A percentile compares a stretch with the other conserved stretches of the same genome.
phyloP scores from a whole-genome alignment of 352 stramenopile species.

The Pythium insidiosum region DNA sequence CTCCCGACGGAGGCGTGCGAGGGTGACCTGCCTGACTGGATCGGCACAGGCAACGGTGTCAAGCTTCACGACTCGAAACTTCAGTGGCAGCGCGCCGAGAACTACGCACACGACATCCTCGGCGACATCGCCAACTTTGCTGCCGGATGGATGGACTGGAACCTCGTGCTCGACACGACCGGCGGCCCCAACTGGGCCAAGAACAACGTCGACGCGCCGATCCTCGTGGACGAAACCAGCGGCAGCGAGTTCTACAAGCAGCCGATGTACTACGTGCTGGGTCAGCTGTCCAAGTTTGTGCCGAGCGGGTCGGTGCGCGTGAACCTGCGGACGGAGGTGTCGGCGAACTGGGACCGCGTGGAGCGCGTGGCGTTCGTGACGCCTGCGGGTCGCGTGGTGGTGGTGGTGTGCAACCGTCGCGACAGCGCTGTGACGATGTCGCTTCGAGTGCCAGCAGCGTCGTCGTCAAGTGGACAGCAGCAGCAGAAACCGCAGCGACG shows the following conservation, averaged over 20 bases:
- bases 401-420: slow-evolving; percentile 31
- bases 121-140: slow-evolving; percentile 75
- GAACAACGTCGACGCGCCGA: slow-evolving; percentile 64
- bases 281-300: slow-evolving; percentile 70
- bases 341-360: slow-evolving; percentile 19
- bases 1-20: slow-evolving; percentile 77
- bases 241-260: slow-evolving; percentile 74
- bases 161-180: slow-evolving; percentile 66
- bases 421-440: slow-evolving; percentile 2
- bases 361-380: slow-evolving; percentile 42
- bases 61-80: slow-evolving; percentile 31
- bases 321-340: slow-evolving; percentile 18
- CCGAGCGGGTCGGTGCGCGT: slow-evolving; percentile 37
- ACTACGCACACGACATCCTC: slow-evolving; percentile 84
- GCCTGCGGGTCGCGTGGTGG: slow-evolving; percentile 24
- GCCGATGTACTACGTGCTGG: slow-evolving; percentile 76
- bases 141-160: slow-evolving; percentile 85
- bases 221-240: slow-evolving; percentile 51
- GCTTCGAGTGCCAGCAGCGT: too few relatives aligned
- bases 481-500: too few relatives aligned
- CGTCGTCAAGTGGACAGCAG: too few relatives aligned
- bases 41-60: slow-evolving; percentile 39
- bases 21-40: slow-evolving; percentile 39
- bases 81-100: slow-evolving; percentile 62
- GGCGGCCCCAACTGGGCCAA: slow-evolving; percentile 68